A percentile compares a stretch with the other conserved stretches of the same genome.
Conservation (phyloP, 2,329 filamentous ascomycete species). For the Thielaviopsis musarum region DNA sequence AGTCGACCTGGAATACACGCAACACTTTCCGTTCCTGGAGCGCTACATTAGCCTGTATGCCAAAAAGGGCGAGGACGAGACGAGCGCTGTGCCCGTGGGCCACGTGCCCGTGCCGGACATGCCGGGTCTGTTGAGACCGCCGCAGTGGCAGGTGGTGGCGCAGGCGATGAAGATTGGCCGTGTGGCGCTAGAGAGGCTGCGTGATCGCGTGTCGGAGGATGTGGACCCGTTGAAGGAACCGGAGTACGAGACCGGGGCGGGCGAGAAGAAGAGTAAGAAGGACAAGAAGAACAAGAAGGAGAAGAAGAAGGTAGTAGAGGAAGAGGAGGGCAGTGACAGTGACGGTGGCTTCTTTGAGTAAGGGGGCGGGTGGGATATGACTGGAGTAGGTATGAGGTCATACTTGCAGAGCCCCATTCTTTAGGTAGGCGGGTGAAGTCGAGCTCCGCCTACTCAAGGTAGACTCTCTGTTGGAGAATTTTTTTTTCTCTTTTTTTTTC, state of each 20-base stretch:
- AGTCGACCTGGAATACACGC: slow-evolving; percentile 60
- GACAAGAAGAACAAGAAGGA: slow-evolving; percentile 19
- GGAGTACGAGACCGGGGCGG: neutral
- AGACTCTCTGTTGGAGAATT: neutral
- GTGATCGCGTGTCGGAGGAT: slow-evolving; percentile 30
- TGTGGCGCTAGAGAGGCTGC: slow-evolving; percentile 33
- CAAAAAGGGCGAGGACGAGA: slow-evolving; percentile 22
- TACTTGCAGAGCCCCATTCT: too few relatives aligned
- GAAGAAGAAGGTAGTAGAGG: slow-evolving; percentile 19
- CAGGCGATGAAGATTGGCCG: slow-evolving; percentile 41
- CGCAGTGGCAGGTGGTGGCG: slow-evolving; percentile 55
- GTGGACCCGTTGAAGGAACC: slow-evolving; percentile 13
- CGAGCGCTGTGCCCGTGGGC: slow-evolving; percentile 25
- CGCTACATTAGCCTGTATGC: slow-evolving; percentile 51
- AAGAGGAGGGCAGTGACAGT: slow-evolving; percentile 31
- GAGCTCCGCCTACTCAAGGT: neutral
- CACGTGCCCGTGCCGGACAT: slow-evolving; percentile 17
- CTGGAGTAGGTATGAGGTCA: too few relatives aligned
- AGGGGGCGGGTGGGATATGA: slow-evolving; percentile 5
- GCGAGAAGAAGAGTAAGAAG: slow-evolving; percentile 14
- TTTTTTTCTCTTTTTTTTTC: slow-evolving; percentile 5
- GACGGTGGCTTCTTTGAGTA: slow-evolving; percentile 43
- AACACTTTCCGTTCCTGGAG: slow-evolving; percentile 54
- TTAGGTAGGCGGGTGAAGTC: neutral
- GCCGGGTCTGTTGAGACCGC: slow-evolving; percentile 22